A percentile compares a stretch with the other conserved stretches of the same genome.
These are phyloP conservation scores for Melampsora americana DNA, from an alignment of 1,284 basidiomycete species.

Conservation along the genomic window DNA sequence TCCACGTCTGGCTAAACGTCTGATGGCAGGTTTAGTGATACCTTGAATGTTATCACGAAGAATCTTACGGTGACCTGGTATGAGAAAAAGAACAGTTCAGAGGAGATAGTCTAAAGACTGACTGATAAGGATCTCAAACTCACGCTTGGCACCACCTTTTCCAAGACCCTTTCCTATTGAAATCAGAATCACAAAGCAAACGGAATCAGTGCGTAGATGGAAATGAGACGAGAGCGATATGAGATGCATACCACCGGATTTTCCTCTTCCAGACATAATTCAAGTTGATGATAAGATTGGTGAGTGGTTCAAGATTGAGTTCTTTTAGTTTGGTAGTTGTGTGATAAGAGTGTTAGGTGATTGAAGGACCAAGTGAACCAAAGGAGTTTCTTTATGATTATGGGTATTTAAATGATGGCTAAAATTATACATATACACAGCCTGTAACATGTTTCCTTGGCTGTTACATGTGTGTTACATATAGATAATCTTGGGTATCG, in stretches of 20 bases:
- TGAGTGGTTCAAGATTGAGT: no score
- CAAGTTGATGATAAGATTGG: no score
- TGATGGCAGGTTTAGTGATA: slow-evolving; percentile 75
- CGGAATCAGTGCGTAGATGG: background rate
- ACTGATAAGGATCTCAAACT: background rate
- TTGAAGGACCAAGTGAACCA: no score
- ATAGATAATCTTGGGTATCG: no score
- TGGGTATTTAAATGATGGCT: no score
- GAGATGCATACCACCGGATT: background rate
- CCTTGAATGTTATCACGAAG: slow-evolving; percentile 43
- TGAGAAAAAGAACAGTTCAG: background rate
- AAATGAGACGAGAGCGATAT: background rate
- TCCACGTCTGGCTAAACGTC: slow-evolving; percentile 88
- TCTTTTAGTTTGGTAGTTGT: no score
- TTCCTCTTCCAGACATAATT: slow-evolving; percentile 13
- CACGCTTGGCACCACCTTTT: slow-evolving; percentile 55
- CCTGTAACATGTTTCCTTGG: no score
- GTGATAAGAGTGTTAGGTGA: no score
- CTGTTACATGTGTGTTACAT: no score
- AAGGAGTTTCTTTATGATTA: no score
- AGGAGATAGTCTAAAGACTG: background rate
- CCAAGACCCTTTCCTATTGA: slow-evolving; percentile 54
- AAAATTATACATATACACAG: no score
- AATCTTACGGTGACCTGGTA: slow-evolving; percentile 38
- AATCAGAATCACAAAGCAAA: background rate